Conservation (phyloP, 2,329 filamentous ascomycete genomes). For the Berkeleyomyces basicola region DNA sequence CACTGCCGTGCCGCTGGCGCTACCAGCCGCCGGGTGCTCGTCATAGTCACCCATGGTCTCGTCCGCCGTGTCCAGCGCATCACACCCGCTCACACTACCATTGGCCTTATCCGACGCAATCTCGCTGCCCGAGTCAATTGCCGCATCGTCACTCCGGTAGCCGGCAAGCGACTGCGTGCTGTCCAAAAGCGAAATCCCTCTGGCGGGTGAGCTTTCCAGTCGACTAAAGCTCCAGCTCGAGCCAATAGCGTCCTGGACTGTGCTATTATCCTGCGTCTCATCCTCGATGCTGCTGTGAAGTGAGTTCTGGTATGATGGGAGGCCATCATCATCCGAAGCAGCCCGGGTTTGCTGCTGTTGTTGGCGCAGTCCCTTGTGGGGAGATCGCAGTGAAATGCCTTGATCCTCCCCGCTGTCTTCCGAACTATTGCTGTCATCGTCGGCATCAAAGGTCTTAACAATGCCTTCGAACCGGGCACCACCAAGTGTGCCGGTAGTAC, state of each 20-base stretch:
- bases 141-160: constrained; percentile 28
- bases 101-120: constrained; percentile 13
- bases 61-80: constrained; percentile 10
- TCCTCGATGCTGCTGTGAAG: constrained; percentile 32
- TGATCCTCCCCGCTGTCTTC: constrained; percentile 46
- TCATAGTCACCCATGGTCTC: constrained; percentile 13
- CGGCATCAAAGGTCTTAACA: constrained; percentile 42
- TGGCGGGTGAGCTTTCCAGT: constrained; percentile 19
- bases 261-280: constrained; percentile 24
- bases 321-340: constrained; percentile 18
- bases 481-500: constrained; percentile 52
- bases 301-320: constrained; percentile 21
- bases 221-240: constrained; percentile 32
- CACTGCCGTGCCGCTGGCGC: not conserved
- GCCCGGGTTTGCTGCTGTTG: not conserved
- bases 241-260: constrained; percentile 19
- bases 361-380: not conserved
- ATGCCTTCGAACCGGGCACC: constrained; percentile 59
- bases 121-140: constrained; percentile 26
- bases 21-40: not conserved
- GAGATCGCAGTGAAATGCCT: constrained; percentile 39
- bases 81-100: not conserved
- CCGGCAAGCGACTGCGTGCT: constrained; percentile 20
- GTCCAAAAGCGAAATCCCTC: constrained; percentile 14
- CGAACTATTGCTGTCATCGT: constrained; percentile 33